These are phyloP conservation scores for Lachancea waltii DNA, from an alignment of 805 yeast species.

Conservation along the genomic window DNA sequence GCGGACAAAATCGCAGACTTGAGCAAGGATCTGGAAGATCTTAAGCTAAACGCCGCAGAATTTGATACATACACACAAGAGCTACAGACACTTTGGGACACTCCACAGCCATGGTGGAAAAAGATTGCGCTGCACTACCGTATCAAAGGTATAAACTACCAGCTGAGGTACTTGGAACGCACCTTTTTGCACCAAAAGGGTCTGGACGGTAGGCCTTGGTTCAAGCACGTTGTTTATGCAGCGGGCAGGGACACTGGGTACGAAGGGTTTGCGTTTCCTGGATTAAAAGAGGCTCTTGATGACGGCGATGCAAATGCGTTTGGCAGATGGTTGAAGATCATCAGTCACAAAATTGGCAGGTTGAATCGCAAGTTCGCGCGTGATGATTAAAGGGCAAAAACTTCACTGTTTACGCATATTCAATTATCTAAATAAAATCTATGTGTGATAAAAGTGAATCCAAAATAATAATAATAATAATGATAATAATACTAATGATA, in stretches of 20 bases:
- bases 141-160: slow-evolving; percentile 30
- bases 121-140: slow-evolving; percentile 23
- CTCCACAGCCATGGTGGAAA: slow-evolving; percentile 30
- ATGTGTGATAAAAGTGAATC: neutral
- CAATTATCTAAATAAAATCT: no score
- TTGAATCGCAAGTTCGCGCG: slow-evolving; percentile 5
- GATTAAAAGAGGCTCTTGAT: slow-evolving; percentile 46
- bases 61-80: slow-evolving; percentile 23
- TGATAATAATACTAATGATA: no score
- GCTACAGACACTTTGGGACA: slow-evolving; percentile 27
- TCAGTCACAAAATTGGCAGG: slow-evolving; percentile 2
- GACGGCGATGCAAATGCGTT: slow-evolving; percentile 37
- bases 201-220: slow-evolving; percentile 44
- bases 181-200: slow-evolving; percentile 41
- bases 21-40: slow-evolving; percentile 20
- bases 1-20: slow-evolving; percentile 29
- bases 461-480: no score
- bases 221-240: slow-evolving; percentile 47
- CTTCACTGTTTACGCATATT: no score
- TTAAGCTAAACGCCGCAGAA: slow-evolving; percentile 19
- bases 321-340: slow-evolving; percentile 26
- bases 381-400: no score
- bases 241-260: slow-evolving; percentile 53
- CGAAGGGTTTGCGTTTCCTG: slow-evolving; percentile 48
- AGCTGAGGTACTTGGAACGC: slow-evolving; percentile 40